These are phyloP conservation scores for Tieghemiomyces parasiticus DNA, from an alignment of 192 early-diverging fungal species.

Conservation along the genomic window DNA sequence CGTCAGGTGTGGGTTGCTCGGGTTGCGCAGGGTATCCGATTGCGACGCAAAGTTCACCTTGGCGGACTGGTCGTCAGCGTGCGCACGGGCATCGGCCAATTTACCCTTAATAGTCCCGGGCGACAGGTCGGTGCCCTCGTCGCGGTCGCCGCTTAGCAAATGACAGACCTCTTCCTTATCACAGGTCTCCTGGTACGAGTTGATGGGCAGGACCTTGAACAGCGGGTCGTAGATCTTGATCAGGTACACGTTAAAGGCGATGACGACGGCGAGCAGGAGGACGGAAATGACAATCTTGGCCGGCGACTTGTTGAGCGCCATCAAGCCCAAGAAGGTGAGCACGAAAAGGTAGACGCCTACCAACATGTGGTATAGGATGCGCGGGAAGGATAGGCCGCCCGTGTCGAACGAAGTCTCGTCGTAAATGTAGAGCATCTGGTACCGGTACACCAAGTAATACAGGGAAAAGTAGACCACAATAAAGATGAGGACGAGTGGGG, in stretches of 20 bases:
- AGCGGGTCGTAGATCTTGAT: conserved; percentile 39
- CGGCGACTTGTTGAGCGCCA: conserved; percentile 38
- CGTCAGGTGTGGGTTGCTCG: too few relatives aligned
- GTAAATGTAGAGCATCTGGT: conserved; percentile 73
- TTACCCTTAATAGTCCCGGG: background rate
- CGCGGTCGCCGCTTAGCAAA: background rate
- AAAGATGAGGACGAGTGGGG: conserved; percentile 70
- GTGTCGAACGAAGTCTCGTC: conserved; percentile 30
- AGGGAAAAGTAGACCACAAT: conserved; percentile 56
- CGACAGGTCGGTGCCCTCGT: background rate
- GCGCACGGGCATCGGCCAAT: background rate
- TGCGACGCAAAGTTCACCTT: too few relatives aligned
- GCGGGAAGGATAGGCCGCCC: conserved; percentile 47
- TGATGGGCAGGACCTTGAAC: conserved; percentile 32
- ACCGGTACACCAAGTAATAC: conserved; percentile 56
- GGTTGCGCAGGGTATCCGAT: too few relatives aligned
- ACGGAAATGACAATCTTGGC: conserved; percentile 26
- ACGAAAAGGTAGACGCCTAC: conserved; percentile 58
- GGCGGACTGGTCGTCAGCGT: background rate
- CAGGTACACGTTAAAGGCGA: conserved; percentile 33
- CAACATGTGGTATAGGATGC: conserved; percentile 40
- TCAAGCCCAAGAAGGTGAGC: conserved; percentile 53
- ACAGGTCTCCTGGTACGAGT: conserved; percentile 15
- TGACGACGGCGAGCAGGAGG: conserved; percentile 29
- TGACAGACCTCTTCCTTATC: background rate